Evolutionary conservation across 345 rosid genomes (phyloP).

Genomic region (Bruguiera gymnorhiza): DNA sequence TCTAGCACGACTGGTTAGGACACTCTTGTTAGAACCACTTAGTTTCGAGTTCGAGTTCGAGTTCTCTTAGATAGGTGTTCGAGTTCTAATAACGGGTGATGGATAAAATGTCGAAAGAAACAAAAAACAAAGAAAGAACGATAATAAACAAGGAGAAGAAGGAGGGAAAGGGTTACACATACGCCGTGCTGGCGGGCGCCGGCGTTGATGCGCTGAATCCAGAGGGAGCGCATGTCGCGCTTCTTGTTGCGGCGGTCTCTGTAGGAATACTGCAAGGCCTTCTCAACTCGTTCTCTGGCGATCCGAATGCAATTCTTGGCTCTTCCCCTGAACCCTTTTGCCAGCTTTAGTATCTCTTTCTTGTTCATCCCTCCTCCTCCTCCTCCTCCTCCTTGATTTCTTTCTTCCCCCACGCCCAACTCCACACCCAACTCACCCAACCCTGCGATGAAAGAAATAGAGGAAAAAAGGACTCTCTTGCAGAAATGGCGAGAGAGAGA

Average conservation of each 20-base stretch:
- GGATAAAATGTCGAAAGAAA: neutral
- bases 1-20: too few relatives aligned
- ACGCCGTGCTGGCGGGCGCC: constrained; percentile 88
- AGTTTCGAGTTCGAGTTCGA: too few relatives aligned
- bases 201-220: constrained; percentile 95
- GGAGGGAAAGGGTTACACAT: constrained; percentile 7
- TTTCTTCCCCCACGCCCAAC: neutral
- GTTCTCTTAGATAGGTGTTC: too few relatives aligned
- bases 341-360: constrained; percentile 77
- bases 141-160: neutral
- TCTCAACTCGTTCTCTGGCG: constrained; percentile 93
- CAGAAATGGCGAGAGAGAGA: too few relatives aligned
- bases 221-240: constrained; percentile 92
- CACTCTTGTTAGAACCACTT: too few relatives aligned
- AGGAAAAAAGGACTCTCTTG: too few relatives aligned
- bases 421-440: neutral
- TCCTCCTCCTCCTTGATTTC: neutral
- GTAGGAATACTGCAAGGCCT: constrained; percentile 90
- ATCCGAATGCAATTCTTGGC: constrained; percentile 92
- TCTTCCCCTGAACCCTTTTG: constrained; percentile 90
- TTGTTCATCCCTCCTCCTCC: constrained; percentile 53
- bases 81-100: too few relatives aligned
- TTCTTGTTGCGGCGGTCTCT: constrained; percentile 95
- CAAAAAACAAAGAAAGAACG: neutral
- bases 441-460: too few relatives aligned